Evolutionary conservation across 805 yeast genomes (phyloP), one percentile per base, ranked within the genome.

Genomic region (Spathaspora arborariae): DNA sequence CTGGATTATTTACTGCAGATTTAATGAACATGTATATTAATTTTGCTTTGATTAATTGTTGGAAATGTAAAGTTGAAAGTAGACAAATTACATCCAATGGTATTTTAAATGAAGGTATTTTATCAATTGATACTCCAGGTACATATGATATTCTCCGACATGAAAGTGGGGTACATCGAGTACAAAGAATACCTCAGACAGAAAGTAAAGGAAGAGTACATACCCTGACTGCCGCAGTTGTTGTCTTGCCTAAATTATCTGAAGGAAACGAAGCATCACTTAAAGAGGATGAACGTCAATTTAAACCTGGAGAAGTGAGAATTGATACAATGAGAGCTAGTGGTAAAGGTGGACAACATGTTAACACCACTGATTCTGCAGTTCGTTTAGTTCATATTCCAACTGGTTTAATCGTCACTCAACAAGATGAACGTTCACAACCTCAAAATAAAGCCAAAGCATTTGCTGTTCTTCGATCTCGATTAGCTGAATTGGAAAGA

Each of bases 271-370:
- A 76, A 50, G 57, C 56, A 30, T 71, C 80, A 5, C 65, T 72
- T 30, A 62, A 63, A 18, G 71, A 67, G 8, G 80, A 79, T 45
- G 92, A 86, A 56, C 69, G 92, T 37, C 79, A 79, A 47, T 89
- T 94, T 64, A 81, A 81, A 16, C 88, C 91, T 0, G 96, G 87
- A 2, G 99, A 94, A 57, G 82, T 94, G 19, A 76, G 97, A 47
- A 82, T 94, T 3, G 99, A 94, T 62, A 90, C 94, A n/a, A 94
- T 92, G 96, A 76, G 99, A 55, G 88, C 98, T 0, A 82, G 96
- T 46, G 99, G 99, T 2, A 85, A 94, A 52, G 99, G 99, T 47
- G 99, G 99, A 0, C 99, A 92, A 69, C 98, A 92, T 60, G 99
- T 92, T 33, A 92, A 92, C 61, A 92, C 96, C 11, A 94, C 98